Conservation (phyloP, 1,284 basidiomycete genomes). For the Moesziomyces parantarcticus region DNA sequence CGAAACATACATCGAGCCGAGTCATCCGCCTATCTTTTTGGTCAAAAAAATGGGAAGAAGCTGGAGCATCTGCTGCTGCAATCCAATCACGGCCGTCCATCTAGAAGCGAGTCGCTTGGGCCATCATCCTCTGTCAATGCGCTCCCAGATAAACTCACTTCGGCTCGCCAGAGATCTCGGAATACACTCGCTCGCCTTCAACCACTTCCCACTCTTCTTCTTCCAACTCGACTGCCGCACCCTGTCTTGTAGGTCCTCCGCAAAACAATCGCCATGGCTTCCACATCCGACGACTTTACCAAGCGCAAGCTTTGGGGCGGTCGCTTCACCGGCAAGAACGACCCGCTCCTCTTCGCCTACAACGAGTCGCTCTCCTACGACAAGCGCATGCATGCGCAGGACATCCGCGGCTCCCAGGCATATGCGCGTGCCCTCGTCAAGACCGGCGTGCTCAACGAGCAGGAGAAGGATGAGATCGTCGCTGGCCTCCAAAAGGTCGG, state of each 20-base stretch:
- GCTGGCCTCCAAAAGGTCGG: slow-evolving; percentile 82
- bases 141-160: no score
- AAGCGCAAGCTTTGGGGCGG: slow-evolving; percentile 67
- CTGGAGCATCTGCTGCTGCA: no score
- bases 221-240: not conserved
- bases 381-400: slow-evolving; percentile 89
- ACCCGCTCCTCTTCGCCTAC: slow-evolving; percentile 65
- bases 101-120: no score
- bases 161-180: no score
- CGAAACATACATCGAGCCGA: no score
- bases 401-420: slow-evolving; percentile 93
- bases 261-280: slow-evolving; percentile 23
- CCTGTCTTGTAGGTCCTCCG: not conserved
- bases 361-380: slow-evolving; percentile 86
- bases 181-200: no score
- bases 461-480: slow-evolving; percentile 78
- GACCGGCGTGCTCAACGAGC: slow-evolving; percentile 80
- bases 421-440: slow-evolving; percentile 87
- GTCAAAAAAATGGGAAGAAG: no score
- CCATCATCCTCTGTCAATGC: no score
- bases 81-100: no score
- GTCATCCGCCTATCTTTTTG: no score
- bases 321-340: slow-evolving; percentile 65
- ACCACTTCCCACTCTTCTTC: no score
- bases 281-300: slow-evolving; percentile 59